A percentile compares a stretch with the other conserved stretches of the same genome.
Conservation (phyloP, 805 yeast genomes). For the Monosporozyma siamensis region DNA sequence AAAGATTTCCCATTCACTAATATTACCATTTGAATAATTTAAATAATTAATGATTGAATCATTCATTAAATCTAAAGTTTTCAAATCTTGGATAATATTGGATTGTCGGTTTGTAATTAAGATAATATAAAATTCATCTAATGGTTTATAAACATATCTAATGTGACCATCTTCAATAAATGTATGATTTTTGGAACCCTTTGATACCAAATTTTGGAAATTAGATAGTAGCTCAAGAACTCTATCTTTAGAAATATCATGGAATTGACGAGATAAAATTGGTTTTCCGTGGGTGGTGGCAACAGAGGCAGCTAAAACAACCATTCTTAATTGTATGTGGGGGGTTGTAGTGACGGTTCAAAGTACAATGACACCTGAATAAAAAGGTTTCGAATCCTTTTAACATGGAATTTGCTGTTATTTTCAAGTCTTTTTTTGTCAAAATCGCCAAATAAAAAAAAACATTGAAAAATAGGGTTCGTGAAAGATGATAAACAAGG, state of each 20-base stretch:
- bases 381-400: too few relatives aligned
- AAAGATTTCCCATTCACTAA: conserved; percentile 61
- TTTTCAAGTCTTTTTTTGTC: too few relatives aligned
- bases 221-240: conserved; percentile 78
- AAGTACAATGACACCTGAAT: not conserved
- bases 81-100: conserved; percentile 88
- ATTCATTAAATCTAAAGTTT: conserved; percentile 77
- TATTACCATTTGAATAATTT: conserved; percentile 44
- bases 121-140: conserved; percentile 87
- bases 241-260: conserved; percentile 73
- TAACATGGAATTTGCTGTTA: too few relatives aligned
- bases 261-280: conserved; percentile 83
- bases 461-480: too few relatives aligned
- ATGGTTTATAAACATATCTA: conserved; percentile 90
- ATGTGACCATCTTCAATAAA: conserved; percentile 87
- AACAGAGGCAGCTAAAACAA: conserved; percentile 85
- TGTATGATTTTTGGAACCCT: conserved; percentile 71
- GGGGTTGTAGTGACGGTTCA: not conserved
- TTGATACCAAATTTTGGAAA: conserved; percentile 70
- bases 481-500: too few relatives aligned
- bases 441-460: too few relatives aligned
- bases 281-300: conserved; percentile 92
- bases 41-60: conserved; percentile 71
- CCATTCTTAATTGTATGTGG: conserved; percentile 35
- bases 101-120: conserved; percentile 84